A percentile compares a stretch with the other conserved stretches of the same genome.
Evolutionary conservation across 768 basidiomycete species (phyloP).

Genomic region (Lactifluus piperatus): DNA sequence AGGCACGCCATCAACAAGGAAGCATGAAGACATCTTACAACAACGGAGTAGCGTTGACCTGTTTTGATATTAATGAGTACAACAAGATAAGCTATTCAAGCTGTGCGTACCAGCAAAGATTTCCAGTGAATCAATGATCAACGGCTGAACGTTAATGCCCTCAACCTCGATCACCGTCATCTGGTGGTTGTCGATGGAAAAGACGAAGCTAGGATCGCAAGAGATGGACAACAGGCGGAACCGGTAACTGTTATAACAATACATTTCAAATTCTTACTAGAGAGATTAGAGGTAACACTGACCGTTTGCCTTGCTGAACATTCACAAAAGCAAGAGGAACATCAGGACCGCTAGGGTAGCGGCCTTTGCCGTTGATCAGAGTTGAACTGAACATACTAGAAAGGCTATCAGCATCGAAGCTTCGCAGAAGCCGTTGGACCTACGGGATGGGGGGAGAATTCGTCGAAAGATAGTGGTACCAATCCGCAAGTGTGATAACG

Average conservation of each 20-base stretch:
- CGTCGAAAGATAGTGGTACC: conserved; percentile 23
- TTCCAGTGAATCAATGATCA: conserved; percentile 33
- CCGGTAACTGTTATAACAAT: conserved; percentile 14
- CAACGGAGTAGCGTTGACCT: conserved; percentile 25
- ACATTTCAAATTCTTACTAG: not conserved
- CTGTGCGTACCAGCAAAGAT: conserved; percentile 32
- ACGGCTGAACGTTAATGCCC: conserved; percentile 28
- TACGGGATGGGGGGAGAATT: not conserved
- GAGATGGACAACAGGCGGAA: conserved; percentile 20
- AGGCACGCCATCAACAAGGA: not conserved
- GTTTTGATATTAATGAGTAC: not conserved
- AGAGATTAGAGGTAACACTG: not conserved
- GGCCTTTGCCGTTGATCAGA: conserved; percentile 44
- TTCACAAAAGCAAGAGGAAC: conserved; percentile 16
- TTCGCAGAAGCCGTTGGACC: not conserved
- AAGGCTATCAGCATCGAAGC: not conserved
- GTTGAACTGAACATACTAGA: conserved; percentile 28
- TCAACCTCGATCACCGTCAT: conserved; percentile 37
- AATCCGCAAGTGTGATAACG: conserved; percentile 41
- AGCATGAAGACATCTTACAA: conserved; percentile 16
- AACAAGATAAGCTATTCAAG: not conserved
- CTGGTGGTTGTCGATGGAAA: conserved; percentile 34
- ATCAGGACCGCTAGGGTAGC: conserved; percentile 25
- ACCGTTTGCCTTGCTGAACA: conserved; percentile 15
- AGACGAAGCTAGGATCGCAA: conserved; percentile 30